These are phyloP conservation scores for Quercus mongolica DNA, from an alignment of 306 rosid genomes.

Conservation along the genomic window DNA sequence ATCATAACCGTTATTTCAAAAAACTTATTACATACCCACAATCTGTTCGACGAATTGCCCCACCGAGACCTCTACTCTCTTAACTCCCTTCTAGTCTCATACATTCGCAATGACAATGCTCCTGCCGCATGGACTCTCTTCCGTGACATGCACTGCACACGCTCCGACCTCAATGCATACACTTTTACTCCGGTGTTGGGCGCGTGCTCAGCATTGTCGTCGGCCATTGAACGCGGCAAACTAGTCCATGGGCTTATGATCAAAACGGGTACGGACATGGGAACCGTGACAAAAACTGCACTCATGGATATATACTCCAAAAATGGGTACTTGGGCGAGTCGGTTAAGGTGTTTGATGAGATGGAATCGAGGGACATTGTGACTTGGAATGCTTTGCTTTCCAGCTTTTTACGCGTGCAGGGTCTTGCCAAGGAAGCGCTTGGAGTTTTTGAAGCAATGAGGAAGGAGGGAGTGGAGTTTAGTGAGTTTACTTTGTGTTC, in stretches of 20 bases:
- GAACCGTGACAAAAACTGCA: slow-evolving; percentile 46
- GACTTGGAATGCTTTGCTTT: slow-evolving; percentile 57
- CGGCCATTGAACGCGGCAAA: slow-evolving; percentile 22
- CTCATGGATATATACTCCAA: slow-evolving; percentile 58
- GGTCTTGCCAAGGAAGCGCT: slow-evolving; percentile 47
- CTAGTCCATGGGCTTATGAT: slow-evolving; percentile 51
- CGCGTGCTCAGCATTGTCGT: slow-evolving; percentile 34
- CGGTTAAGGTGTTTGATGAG: slow-evolving; percentile 51
- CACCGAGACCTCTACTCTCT: slow-evolving; percentile 27
- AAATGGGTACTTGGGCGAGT: slow-evolving; percentile 28
- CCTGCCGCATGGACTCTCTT: slow-evolving; percentile 41
- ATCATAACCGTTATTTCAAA: neutral
- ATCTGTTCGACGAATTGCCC: slow-evolving; percentile 35
- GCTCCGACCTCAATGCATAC: slow-evolving; percentile 33
- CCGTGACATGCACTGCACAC: slow-evolving; percentile 25
- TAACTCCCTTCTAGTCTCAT: slow-evolving; percentile 41
- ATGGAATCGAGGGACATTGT: slow-evolving; percentile 54
- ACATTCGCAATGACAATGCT: slow-evolving; percentile 28
- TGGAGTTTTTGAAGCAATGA: slow-evolving; percentile 46
- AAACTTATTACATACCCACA: slow-evolving; percentile 19
- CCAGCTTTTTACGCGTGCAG: slow-evolving; percentile 28
- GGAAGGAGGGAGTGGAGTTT: slow-evolving; percentile 35
- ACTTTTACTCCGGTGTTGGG: slow-evolving; percentile 48
- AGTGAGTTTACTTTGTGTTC: slow-evolving; percentile 67
- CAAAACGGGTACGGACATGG: slow-evolving; percentile 37